Conservation (phyloP, 192 early-diverging fungal species). For the Rhizoclosmatium globosum region DNA sequence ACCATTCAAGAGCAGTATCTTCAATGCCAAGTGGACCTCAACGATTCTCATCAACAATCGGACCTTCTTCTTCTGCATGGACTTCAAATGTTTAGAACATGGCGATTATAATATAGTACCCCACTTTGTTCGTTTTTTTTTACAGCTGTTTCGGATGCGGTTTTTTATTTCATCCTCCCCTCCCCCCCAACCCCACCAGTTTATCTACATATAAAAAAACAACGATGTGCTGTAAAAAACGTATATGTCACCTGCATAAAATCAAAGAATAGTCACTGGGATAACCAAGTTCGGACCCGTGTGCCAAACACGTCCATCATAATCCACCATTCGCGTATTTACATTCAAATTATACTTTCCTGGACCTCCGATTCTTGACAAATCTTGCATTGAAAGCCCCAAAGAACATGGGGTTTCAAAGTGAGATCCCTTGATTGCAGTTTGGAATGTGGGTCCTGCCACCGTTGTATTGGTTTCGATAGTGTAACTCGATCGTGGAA, state of each 20-base stretch:
- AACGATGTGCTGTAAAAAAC: too few relatives aligned
- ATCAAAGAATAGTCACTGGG: not conserved
- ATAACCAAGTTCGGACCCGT: not conserved
- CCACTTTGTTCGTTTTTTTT: too few relatives aligned
- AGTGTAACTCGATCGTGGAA: not conserved
- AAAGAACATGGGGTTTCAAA: conserved; percentile 3
- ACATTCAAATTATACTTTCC: not conserved
- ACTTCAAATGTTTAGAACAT: not conserved
- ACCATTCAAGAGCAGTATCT: conserved; percentile 11
- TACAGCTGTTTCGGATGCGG: too few relatives aligned
- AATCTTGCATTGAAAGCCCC: not conserved
- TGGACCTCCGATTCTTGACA: not conserved
- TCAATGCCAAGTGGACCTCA: conserved; percentile 5
- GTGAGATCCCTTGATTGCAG: not conserved
- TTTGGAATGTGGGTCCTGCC: not conserved
- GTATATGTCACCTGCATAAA: not conserved
- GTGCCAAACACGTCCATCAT: not conserved
- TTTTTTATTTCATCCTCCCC: too few relatives aligned
- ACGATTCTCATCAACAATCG: not conserved
- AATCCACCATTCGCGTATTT: not conserved
- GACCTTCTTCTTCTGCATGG: conserved; percentile 5
- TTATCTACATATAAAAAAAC: too few relatives aligned
- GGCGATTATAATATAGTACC: too few relatives aligned
- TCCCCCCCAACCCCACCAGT: too few relatives aligned
- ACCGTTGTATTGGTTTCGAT: not conserved